phyloP scores from a whole-genome alignment of 1,284 basidiomycete species.

The Ceratobasidium sp. region DNA sequence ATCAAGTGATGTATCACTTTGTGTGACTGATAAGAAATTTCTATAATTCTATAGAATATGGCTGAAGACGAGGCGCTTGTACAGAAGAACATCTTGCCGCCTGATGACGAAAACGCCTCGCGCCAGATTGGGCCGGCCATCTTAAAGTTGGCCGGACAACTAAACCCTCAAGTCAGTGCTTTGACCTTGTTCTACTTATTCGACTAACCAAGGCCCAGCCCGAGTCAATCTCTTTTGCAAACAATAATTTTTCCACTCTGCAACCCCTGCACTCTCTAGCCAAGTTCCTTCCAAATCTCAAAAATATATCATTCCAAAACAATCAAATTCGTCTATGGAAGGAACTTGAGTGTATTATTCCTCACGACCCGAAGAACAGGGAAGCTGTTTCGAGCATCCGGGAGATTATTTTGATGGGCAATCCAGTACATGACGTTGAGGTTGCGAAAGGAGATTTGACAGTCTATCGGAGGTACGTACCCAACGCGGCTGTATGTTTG shows the following conservation, averaged over 20 bases:
- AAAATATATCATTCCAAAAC: constrained; percentile 84
- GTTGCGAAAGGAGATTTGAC: constrained; percentile 69
- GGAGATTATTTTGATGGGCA: constrained; percentile 85
- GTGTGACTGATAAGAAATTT: constrained; percentile 21
- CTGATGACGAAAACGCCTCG: constrained; percentile 73
- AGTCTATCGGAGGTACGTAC: constrained; percentile 74
- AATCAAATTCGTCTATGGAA: constrained; percentile 76
- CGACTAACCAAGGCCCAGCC: constrained; percentile 63
- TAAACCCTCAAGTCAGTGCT: constrained; percentile 76
- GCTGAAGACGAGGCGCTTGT: constrained; percentile 79
- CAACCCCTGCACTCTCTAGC: constrained; percentile 69
- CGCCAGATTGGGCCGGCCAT: constrained; percentile 81
- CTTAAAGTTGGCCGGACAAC: constrained; percentile 85
- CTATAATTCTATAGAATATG: constrained; percentile 63
- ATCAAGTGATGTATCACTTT: constrained; percentile 35
- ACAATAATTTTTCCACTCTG: constrained; percentile 67
- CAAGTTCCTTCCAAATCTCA: constrained; percentile 78
- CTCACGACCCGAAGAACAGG: constrained; percentile 68
- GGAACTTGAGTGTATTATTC: constrained; percentile 75
- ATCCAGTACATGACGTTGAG: constrained; percentile 80
- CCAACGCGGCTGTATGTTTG: constrained; percentile 49
- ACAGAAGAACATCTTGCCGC: constrained; percentile 74
- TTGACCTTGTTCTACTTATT: constrained; percentile 19
- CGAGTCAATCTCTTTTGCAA: constrained; percentile 80
- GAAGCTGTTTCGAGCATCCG: constrained; percentile 58